Percentiles rank a stretch among this genome's conserved stretches.
phyloP scores from a whole-genome alignment of 2,329 filamentous ascomycete genomes.

The Geosmithia flava region DNA sequence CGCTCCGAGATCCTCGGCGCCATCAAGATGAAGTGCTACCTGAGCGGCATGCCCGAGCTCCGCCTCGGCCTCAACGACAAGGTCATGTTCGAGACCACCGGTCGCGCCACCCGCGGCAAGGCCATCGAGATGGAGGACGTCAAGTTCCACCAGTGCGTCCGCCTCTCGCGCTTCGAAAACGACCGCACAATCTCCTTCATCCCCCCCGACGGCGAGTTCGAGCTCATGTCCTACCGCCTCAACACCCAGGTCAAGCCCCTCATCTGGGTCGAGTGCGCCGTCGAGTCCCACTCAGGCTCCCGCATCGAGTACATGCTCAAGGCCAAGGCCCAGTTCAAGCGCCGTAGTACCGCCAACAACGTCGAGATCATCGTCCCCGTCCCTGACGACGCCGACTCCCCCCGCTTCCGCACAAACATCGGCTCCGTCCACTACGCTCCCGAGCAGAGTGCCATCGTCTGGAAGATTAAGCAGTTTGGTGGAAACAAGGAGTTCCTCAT shows the following conservation, averaged over 20 bases:
- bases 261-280: slow-evolving; percentile 97
- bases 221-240: slow-evolving; percentile 97
- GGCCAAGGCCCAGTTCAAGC: slow-evolving; percentile 95
- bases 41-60: slow-evolving; percentile 95
- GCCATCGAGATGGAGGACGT: slow-evolving; percentile 99
- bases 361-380: slow-evolving; percentile 97
- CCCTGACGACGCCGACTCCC: slow-evolving; percentile 91
- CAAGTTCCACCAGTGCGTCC: slow-evolving; percentile 98
- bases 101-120: slow-evolving; percentile 85
- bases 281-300: slow-evolving; percentile 89
- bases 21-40: slow-evolving; percentile 99
- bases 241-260: slow-evolving; percentile 98
- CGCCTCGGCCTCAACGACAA: slow-evolving; percentile 95
- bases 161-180: slow-evolving; percentile 92
- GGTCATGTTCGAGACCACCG: slow-evolving; percentile 98
- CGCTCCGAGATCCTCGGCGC: slow-evolving; percentile 93
- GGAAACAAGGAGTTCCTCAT: slow-evolving; percentile 98
- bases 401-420: slow-evolving; percentile 93
- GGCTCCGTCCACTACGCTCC: slow-evolving; percentile 95
- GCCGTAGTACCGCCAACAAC: slow-evolving; percentile 94
- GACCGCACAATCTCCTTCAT: slow-evolving; percentile 98
- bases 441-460: slow-evolving; percentile 93
- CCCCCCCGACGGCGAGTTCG: slow-evolving; percentile 94
- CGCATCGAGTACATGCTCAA: slow-evolving; percentile 99
- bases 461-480: slow-evolving; percentile 99